These are phyloP conservation scores for Naganishia albida DNA, from an alignment of 1,284 basidiomycete species.

Conservation along the genomic window DNA sequence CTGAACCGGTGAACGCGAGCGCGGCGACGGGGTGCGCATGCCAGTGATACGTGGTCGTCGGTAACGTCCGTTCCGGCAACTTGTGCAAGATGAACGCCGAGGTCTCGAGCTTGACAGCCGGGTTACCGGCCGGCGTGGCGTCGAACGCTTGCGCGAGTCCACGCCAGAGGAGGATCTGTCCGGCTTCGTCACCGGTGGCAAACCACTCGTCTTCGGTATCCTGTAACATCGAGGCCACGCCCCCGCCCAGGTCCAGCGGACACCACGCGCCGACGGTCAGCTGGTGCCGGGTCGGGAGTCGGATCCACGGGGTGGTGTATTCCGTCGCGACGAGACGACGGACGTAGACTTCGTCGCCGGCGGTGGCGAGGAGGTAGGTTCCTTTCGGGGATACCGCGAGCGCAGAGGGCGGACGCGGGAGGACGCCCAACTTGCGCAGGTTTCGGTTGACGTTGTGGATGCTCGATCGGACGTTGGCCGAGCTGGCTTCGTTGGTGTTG, in stretches of 20 bases:
- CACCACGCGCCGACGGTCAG: conserved; percentile 32
- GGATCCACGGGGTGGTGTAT: conserved; percentile 16
- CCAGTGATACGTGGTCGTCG: conserved; percentile 91
- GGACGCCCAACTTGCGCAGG: conserved; percentile 60
- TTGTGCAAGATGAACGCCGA: conserved; percentile 27
- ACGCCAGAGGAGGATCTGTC: conserved; percentile 88
- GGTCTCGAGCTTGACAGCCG: conserved; percentile 12
- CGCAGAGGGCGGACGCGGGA: conserved; percentile 64
- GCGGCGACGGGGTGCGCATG: conserved; percentile 94
- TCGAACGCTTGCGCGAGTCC: conserved; percentile 67
- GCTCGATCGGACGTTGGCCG: conserved; percentile 24
- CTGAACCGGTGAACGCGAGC: conserved; percentile 83
- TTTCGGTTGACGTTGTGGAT: conserved; percentile 23
- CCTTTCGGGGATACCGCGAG: conserved; percentile 75
- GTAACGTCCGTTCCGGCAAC: conserved; percentile 43
- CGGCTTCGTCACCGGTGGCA: conserved; percentile 86
- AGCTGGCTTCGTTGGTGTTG: conserved; percentile 25
- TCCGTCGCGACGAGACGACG: conserved; percentile 53
- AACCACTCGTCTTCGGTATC: conserved; percentile 73
- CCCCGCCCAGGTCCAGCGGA: conserved; percentile 16
- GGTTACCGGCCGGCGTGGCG: neutral
- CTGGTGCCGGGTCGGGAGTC: conserved; percentile 19
- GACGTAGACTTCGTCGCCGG: conserved; percentile 79
- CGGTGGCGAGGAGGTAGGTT: conserved; percentile 77
- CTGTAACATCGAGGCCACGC: conserved; percentile 42